A percentile compares a stretch with the other conserved stretches of the same genome.
phyloP scores from a whole-genome alignment of 352 stramenopile species.

The Globisporangium viniferum region DNA sequence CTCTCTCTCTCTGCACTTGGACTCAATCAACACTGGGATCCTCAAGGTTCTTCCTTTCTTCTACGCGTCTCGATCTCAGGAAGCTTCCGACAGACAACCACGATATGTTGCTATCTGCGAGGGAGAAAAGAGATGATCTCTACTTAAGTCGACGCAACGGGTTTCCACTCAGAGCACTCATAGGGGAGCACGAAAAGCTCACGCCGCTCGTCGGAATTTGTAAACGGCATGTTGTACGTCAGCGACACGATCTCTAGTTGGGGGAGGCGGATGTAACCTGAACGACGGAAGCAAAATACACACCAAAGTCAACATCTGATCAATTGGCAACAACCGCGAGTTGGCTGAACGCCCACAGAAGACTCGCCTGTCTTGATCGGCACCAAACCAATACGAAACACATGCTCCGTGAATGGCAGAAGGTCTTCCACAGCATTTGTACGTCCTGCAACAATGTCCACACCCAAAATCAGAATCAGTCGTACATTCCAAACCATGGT shows the following conservation, averaged over 20 bases:
- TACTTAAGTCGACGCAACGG: not conserved
- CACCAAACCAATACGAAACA: slow-evolving; percentile 63
- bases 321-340: not conserved
- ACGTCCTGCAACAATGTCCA: slow-evolving; percentile 29
- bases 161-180: slow-evolving; percentile 52
- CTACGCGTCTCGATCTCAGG: not conserved
- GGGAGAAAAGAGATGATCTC: not conserved
- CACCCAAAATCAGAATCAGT: not conserved
- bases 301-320: slow-evolving; percentile 12
- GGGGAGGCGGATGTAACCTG: slow-evolving; percentile 67
- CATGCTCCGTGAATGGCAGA: slow-evolving; percentile 61
- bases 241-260: slow-evolving; percentile 76
- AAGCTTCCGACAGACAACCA: not conserved
- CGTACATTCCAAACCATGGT: not conserved
- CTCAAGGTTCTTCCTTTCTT: not conserved
- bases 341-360: not conserved
- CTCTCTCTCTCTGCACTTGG: no score
- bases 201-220: slow-evolving; percentile 61
- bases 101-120: not conserved
- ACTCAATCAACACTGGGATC: not conserved
- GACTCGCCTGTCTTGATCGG: slow-evolving; percentile 72
- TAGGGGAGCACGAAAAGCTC: slow-evolving; percentile 75
- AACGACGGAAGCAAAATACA: not conserved
- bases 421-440: slow-evolving; percentile 74
- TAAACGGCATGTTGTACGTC: slow-evolving; percentile 64